Conservation (phyloP, 345 rosid genomes). For the Aurinia saxatilis region DNA sequence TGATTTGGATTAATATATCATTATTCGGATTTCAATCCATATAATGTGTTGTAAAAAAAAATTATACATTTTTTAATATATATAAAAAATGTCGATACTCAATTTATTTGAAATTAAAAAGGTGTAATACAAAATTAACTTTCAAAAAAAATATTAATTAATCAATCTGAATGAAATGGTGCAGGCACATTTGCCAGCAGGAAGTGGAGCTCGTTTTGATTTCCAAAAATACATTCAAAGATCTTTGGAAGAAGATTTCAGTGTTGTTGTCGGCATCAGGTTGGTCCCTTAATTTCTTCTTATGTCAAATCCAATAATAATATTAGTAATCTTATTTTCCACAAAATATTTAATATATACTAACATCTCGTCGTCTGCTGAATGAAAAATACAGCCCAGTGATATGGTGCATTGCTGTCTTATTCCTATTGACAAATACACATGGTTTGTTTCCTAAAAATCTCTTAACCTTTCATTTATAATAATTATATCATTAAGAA, state of each 20-base stretch:
- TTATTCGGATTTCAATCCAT: too few species aligned
- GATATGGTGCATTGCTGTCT: constrained; percentile 67
- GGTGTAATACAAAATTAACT: too few species aligned
- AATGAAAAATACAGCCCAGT: constrained; percentile 51
- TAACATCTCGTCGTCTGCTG: constrained; percentile 1
- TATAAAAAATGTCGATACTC: too few species aligned
- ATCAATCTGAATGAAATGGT: not conserved
- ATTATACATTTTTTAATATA: too few species aligned
- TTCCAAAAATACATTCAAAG: constrained; percentile 75
- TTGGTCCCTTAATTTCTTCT: constrained; percentile 8
- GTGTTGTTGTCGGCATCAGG: constrained; percentile 87
- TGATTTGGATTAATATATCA: too few species aligned
- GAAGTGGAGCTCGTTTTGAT: constrained; percentile 59
- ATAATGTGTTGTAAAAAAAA: too few species aligned
- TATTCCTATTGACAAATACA: constrained; percentile 67
- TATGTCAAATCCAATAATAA: not conserved
- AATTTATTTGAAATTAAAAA: too few species aligned
- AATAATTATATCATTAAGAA: not conserved
- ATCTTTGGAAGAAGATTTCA: constrained; percentile 86
- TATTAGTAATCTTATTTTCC: not conserved
- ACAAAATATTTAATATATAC: not conserved
- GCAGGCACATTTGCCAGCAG: constrained; percentile 91
- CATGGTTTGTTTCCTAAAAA: constrained; percentile 46
- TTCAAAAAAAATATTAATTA: too few species aligned
- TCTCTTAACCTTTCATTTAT: not conserved